Percentiles rank a stretch among this genome's conserved stretches.
Evolutionary conservation across 2,329 filamentous ascomycete genomes (phyloP).

Genomic region (Anthostomella pinea): DNA sequence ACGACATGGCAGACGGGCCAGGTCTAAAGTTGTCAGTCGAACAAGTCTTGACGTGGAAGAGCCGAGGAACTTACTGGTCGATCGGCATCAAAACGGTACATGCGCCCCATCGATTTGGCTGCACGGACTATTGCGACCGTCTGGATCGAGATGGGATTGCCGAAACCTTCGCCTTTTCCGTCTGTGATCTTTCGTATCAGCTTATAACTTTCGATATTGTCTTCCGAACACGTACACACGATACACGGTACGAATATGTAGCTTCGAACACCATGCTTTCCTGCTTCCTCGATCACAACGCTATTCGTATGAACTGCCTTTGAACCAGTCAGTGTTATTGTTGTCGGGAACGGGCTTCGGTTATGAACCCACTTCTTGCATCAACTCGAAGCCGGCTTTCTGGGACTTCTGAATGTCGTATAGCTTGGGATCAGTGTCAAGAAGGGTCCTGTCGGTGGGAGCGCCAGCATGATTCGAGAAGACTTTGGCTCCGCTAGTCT

Average conservation of each 20-base stretch:
- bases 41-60: background rate
- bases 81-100: constrained; percentile 42
- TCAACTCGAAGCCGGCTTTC: constrained; percentile 16
- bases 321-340: background rate
- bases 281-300: constrained; percentile 41
- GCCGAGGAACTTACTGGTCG: constrained; percentile 30
- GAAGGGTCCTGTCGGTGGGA: constrained; percentile 38
- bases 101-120: constrained; percentile 36
- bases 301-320: constrained; percentile 42
- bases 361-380: constrained; percentile 29
- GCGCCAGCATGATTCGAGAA: constrained; percentile 47
- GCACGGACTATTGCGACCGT: constrained; percentile 46
- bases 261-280: constrained; percentile 40
- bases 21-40: constrained; percentile 27
- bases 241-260: constrained; percentile 55
- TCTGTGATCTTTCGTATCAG: constrained; percentile 21
- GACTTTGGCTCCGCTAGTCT: constrained; percentile 51
- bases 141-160: constrained; percentile 50
- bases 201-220: background rate
- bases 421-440: constrained; percentile 42
- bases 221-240: constrained; percentile 37
- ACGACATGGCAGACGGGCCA: constrained; percentile 53
- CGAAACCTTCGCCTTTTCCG: constrained; percentile 47
- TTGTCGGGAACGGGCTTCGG: too few relatives aligned
- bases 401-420: constrained; percentile 42